Evolutionary conservation across 768 basidiomycete genomes (phyloP).

Genomic region (Glaciozyma antarctica): DNA sequence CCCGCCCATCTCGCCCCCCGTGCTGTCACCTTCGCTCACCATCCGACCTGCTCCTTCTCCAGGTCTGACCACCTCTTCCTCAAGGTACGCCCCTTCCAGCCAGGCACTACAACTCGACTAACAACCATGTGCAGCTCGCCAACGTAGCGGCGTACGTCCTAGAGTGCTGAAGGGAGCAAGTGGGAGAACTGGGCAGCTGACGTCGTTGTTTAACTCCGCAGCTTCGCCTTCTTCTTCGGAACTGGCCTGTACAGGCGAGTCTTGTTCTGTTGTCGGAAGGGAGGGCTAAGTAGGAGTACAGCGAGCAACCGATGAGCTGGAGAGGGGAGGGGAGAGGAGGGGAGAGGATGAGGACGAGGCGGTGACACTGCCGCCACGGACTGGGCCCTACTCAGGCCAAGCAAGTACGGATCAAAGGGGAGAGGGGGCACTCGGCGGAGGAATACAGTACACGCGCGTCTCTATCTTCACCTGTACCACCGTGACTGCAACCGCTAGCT

Average conservation of each 20-base stretch:
- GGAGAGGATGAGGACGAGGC: background rate
- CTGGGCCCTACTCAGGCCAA: too few species aligned
- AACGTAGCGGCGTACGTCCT: conserved; percentile 7
- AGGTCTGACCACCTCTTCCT: conserved; percentile 30
- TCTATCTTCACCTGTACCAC: too few species aligned
- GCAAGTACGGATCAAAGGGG: too few species aligned
- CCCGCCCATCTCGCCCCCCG: too few species aligned
- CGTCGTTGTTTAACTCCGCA: background rate
- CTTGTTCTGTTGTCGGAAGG: too few species aligned
- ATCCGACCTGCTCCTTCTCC: background rate
- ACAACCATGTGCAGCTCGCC: conserved; percentile 1
- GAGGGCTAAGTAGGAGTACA: background rate
- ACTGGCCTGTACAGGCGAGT: background rate
- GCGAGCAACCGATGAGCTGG: too few species aligned
- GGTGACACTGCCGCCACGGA: too few species aligned
- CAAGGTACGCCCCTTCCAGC: conserved; percentile 6
- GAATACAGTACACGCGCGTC: too few species aligned
- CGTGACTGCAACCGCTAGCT: background rate
- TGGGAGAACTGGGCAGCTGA: background rate
- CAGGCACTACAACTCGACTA: background rate
- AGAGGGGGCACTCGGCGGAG: too few species aligned
- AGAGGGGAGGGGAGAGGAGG: too few species aligned
- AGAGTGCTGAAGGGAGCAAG: background rate
- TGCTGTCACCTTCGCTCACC: background rate
- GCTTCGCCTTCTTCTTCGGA: conserved; percentile 2